A percentile compares a stretch with the other conserved stretches of the same genome.
These are phyloP conservation scores for Bidens hawaiensis DNA, from an alignment of 140 eudicot species.

Conservation along the genomic window DNA sequence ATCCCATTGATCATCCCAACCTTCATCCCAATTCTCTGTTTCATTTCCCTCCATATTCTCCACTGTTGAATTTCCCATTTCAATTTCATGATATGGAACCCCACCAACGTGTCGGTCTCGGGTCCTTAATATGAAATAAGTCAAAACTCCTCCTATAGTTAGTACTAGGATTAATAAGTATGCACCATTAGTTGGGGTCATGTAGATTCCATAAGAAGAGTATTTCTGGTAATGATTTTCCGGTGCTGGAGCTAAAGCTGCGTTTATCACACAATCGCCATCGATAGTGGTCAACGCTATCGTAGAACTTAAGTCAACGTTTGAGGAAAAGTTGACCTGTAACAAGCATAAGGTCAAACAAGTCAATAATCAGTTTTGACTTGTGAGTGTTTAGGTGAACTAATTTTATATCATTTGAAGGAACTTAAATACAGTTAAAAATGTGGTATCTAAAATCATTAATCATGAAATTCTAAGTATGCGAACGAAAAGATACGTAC, in stretches of 20 bases:
- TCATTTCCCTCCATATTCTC: slow-evolving; percentile 19
- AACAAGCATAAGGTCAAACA: slow-evolving; percentile 12
- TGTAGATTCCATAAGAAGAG: slow-evolving; percentile 25
- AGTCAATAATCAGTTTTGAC: background rate
- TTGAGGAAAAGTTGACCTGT: slow-evolving; percentile 47
- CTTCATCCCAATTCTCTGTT: slow-evolving; percentile 54
- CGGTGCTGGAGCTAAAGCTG: slow-evolving; percentile 28
- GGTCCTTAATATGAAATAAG: slow-evolving; percentile 37
- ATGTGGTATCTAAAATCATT: background rate
- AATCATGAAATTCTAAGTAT: background rate
- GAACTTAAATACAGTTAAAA: background rate
- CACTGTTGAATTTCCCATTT: slow-evolving; percentile 43
- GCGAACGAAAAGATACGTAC: slow-evolving; percentile 18
- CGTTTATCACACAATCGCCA: slow-evolving; percentile 35
- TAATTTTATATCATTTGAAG: too few relatives aligned
- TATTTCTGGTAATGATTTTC: slow-evolving; percentile 22
- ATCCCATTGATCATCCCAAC: slow-evolving; percentile 68
- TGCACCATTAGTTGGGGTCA: slow-evolving; percentile 47
- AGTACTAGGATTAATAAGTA: slow-evolving; percentile 31
- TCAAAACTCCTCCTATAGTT: slow-evolving; percentile 43
- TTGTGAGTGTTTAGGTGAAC: background rate
- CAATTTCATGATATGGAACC: slow-evolving; percentile 58
- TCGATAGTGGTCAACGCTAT: slow-evolving; percentile 33
- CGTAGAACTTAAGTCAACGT: slow-evolving; percentile 27
- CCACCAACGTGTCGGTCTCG: slow-evolving; percentile 43